These are phyloP conservation scores for Naegleria lovaniensis DNA, from an alignment of 208 protist species.

Conservation along the genomic window DNA sequence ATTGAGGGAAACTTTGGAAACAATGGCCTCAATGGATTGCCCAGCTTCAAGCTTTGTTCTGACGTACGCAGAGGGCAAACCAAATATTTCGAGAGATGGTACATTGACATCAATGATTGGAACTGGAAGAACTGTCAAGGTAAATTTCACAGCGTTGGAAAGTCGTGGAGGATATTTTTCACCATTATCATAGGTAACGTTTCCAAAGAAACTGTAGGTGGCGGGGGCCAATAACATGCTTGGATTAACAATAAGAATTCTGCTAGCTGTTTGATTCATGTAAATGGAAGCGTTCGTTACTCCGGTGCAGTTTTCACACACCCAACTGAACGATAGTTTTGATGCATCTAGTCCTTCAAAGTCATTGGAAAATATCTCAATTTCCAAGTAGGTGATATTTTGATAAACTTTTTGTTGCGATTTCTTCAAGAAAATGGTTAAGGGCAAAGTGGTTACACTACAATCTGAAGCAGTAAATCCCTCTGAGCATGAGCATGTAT, in stretches of 20 bases:
- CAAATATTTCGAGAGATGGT: background rate
- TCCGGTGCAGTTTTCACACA: background rate
- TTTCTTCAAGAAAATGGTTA: background rate
- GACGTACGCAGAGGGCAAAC: background rate
- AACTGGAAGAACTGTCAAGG: background rate
- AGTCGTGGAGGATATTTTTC: background rate
- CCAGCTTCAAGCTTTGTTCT: background rate
- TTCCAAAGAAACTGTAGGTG: background rate
- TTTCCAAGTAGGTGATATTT: background rate
- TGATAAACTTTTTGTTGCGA: background rate
- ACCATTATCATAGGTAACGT: background rate
- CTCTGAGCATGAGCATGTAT: background rate
- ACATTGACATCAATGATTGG: background rate
- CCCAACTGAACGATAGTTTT: background rate
- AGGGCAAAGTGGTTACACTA: background rate
- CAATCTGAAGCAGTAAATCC: background rate
- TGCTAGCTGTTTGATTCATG: background rate
- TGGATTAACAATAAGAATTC: background rate
- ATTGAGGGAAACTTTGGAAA: background rate
- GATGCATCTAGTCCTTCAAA: background rate
- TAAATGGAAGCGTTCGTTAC: background rate
- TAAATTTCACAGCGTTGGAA: background rate
- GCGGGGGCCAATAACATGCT: background rate
- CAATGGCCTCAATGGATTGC: background rate
- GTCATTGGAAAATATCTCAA: background rate